Percentiles rank a stretch among this genome's conserved stretches.
phyloP scores from a whole-genome alignment of 2,329 filamentous ascomycete genomes.

The Cladobotryum protrusum region DNA sequence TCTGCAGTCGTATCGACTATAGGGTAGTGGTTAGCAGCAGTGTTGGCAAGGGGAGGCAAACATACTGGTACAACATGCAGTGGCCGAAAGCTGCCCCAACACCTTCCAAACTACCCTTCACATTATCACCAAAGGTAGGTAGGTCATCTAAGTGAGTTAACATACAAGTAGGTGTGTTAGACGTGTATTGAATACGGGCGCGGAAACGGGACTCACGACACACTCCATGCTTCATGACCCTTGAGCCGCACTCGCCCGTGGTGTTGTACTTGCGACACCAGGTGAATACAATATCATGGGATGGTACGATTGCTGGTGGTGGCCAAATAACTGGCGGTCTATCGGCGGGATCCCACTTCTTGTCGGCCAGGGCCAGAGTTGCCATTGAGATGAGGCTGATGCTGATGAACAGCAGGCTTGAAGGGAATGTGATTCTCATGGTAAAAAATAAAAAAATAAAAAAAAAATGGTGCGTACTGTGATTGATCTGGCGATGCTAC shows the following conservation, averaged over 20 bases:
- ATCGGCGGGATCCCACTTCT: neutral
- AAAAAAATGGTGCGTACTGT: too few relatives aligned
- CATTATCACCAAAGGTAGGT: neutral
- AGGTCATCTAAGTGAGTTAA: constrained; percentile 2
- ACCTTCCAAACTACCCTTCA: neutral
- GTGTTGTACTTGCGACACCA: constrained; percentile 6
- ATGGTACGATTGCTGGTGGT: neutral
- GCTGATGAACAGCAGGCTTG: too few relatives aligned
- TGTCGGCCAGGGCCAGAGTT: too few relatives aligned
- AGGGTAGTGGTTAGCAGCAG: neutral
- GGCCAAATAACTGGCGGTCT: neutral
- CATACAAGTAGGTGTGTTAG: neutral
- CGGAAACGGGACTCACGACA: neutral
- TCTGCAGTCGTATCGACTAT: neutral
- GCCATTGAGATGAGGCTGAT: too few relatives aligned
- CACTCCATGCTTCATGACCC: neutral
- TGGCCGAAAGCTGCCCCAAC: constrained; percentile 1
- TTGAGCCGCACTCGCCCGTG: neutral
- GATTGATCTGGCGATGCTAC: too few relatives aligned
- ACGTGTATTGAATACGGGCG: too few relatives aligned
- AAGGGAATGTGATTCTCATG: too few relatives aligned
- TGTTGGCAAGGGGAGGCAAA: neutral
- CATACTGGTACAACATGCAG: constrained; percentile 7
- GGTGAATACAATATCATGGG: neutral
- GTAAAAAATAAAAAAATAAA: too few relatives aligned